These are phyloP conservation scores for Zoysia matrella DNA, from an alignment of 202 grass and related monocot species.

Conservation along the genomic window DNA sequence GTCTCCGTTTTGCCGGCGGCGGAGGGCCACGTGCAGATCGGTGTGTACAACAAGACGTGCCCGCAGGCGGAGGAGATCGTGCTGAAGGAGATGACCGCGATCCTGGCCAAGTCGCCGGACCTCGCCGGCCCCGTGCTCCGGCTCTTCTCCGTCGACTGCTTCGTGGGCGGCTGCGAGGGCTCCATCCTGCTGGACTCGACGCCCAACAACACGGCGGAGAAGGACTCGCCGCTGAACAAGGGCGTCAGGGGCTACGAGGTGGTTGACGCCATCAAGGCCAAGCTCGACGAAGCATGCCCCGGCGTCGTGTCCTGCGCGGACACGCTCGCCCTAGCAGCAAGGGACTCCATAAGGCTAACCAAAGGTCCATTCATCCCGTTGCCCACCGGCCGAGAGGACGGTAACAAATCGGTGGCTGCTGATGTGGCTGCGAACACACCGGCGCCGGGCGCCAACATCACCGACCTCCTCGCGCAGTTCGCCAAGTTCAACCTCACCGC, in stretches of 20 bases:
- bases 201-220: slow-evolving; percentile 61
- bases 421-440: slow-evolving; percentile 61
- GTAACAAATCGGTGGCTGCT: slow-evolving; percentile 48
- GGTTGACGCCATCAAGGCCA: slow-evolving; percentile 72
- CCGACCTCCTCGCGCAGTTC: slow-evolving; percentile 59
- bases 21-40: slow-evolving; percentile 41
- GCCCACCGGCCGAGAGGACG: slow-evolving; percentile 54
- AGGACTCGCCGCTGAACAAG: slow-evolving; percentile 65
- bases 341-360: slow-evolving; percentile 65
- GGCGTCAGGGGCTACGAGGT: slow-evolving; percentile 62
- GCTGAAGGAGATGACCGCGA: slow-evolving; percentile 56
- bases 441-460: slow-evolving; percentile 52
- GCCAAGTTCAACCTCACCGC: slow-evolving; percentile 60
- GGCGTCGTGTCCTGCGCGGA: slow-evolving; percentile 73
- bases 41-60: slow-evolving; percentile 78
- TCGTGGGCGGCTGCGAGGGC: slow-evolving; percentile 78
- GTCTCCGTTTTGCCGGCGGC: not conserved
- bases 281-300: slow-evolving; percentile 70
- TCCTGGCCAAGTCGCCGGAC: slow-evolving; percentile 53
- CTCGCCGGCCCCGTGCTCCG: slow-evolving; percentile 63
- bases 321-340: slow-evolving; percentile 57
- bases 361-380: slow-evolving; percentile 61
- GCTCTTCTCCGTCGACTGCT: slow-evolving; percentile 86
- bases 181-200: slow-evolving; percentile 82
- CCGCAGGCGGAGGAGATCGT: slow-evolving; percentile 68